phyloP scores from a whole-genome alignment of 371 early-diverging fungal species.

The Saksenaea vasiformis region DNA sequence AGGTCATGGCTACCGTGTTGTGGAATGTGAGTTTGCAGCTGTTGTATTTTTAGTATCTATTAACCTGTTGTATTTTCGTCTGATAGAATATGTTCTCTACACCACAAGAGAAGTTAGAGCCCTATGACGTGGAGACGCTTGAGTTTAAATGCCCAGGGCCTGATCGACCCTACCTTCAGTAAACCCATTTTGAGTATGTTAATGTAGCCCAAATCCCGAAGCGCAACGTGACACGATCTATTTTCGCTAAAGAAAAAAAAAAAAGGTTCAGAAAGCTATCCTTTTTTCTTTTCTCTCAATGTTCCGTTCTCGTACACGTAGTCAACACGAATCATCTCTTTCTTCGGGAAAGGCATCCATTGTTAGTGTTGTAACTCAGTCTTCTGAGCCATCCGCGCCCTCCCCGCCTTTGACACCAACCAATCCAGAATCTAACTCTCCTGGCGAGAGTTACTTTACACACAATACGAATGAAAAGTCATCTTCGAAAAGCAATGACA shows the following conservation, averaged over 20 bases:
- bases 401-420: background rate
- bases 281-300: slow-evolving; percentile 6
- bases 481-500: slow-evolving; percentile 3
- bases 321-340: slow-evolving; percentile 23
- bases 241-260: slow-evolving; percentile 6
- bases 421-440: background rate
- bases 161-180: slow-evolving; percentile 53
- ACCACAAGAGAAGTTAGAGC: slow-evolving; percentile 32
- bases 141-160: slow-evolving; percentile 53
- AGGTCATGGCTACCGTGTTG: slow-evolving; percentile 60
- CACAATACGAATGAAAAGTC: slow-evolving; percentile 9
- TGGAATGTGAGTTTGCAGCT: slow-evolving; percentile 57
- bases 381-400: background rate
- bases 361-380: slow-evolving; percentile 1
- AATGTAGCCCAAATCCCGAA: slow-evolving; percentile 3
- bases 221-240: slow-evolving; percentile 6
- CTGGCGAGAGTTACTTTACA: background rate
- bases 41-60: background rate
- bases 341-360: too few species aligned
- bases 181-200: slow-evolving; percentile 11
- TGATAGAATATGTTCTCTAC: slow-evolving; percentile 59
- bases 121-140: slow-evolving; percentile 36
- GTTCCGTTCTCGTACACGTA: slow-evolving; percentile 10
- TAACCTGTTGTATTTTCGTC: background rate
- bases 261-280: background rate